A percentile compares a stretch with the other conserved stretches of the same genome.
These are phyloP conservation scores for Populus davidiana DNA, from an alignment of 345 rosid species.

Conservation along the genomic window DNA sequence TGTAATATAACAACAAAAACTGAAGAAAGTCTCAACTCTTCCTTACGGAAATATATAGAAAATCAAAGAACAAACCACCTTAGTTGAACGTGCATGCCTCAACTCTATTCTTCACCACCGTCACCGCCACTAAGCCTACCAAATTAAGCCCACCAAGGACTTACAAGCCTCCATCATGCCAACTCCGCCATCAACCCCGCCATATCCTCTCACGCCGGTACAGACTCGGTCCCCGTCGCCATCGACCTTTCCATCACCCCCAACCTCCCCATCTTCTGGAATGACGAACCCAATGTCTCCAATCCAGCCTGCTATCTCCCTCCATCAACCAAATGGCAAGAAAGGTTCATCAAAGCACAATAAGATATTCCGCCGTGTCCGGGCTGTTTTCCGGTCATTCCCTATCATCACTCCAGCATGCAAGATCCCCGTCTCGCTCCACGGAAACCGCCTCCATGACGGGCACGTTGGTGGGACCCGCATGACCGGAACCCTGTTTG, in stretches of 20 bases:
- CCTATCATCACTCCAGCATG: constrained; percentile 60
- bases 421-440: constrained; percentile 50
- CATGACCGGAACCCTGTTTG: constrained; percentile 72
- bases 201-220: background rate
- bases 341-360: constrained; percentile 38
- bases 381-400: constrained; percentile 66
- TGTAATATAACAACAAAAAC: background rate
- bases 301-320: constrained; percentile 23
- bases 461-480: constrained; percentile 74
- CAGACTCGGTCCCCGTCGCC: background rate
- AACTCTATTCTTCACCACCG: background rate
- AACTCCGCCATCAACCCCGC: background rate
- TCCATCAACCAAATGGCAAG: constrained; percentile 46
- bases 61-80: background rate
- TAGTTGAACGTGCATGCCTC: constrained; percentile 13
- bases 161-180: constrained; percentile 6
- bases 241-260: constrained; percentile 11
- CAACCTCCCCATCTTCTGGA: background rate
- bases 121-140: background rate
- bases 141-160: background rate
- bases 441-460: constrained; percentile 42
- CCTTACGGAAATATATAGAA: background rate
- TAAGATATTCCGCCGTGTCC: constrained; percentile 45
- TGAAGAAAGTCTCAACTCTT: background rate
- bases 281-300: background rate